These are phyloP conservation scores for Lotmaria passim DNA, from an alignment of 208 protist species.

Conservation along the genomic window DNA sequence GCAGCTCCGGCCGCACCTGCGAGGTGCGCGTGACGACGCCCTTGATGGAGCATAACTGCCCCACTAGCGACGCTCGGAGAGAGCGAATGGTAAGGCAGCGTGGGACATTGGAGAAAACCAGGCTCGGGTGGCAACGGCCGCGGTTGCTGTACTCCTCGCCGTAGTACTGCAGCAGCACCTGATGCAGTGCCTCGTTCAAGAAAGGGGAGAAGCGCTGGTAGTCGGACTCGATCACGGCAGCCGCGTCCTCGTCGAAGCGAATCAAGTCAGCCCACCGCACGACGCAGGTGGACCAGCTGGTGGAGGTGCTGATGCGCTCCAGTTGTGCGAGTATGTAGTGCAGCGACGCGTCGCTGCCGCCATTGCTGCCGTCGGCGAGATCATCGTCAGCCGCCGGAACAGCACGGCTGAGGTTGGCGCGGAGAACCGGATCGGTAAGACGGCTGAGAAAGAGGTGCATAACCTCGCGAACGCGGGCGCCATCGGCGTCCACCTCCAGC, in stretches of 20 bases:
- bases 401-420: conserved; percentile 21
- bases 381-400: background rate
- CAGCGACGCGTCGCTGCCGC: conserved; percentile 22
- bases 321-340: conserved; percentile 75
- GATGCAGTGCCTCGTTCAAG: conserved; percentile 74
- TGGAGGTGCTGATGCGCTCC: conserved; percentile 81
- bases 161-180: conserved; percentile 84
- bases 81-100: conserved; percentile 93
- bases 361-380: background rate
- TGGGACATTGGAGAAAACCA: conserved; percentile 88
- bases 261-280: conserved; percentile 81
- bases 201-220: conserved; percentile 83
- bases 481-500: conserved; percentile 77
- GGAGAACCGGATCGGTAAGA: conserved; percentile 67
- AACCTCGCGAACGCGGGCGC: conserved; percentile 72
- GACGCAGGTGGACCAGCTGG: conserved; percentile 82
- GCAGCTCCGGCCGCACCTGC: conserved; percentile 98
- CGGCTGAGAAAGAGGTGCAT: conserved; percentile 83
- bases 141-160: conserved; percentile 81
- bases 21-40: conserved; percentile 99
- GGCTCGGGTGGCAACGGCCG: conserved; percentile 63
- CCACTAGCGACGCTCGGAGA: conserved; percentile 93
- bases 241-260: conserved; percentile 76
- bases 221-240: conserved; percentile 75
- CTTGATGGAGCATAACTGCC: conserved; percentile 93